phyloP scores from a whole-genome alignment of 768 basidiomycete genomes.

The Collybia nuda region DNA sequence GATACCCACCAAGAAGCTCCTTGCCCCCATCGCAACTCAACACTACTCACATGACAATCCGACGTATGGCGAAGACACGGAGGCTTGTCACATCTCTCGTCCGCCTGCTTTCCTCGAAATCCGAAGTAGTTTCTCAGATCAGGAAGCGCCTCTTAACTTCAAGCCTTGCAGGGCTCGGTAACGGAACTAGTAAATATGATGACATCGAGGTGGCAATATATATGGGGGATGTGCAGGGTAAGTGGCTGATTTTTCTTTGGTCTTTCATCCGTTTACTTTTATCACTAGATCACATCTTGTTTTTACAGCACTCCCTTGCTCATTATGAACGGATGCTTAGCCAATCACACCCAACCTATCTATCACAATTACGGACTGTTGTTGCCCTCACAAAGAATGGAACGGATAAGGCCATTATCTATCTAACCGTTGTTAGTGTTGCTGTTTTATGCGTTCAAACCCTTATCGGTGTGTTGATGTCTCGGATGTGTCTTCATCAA shows the following conservation, averaged over 20 bases:
- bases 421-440: conserved; percentile 66
- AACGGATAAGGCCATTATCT: conserved; percentile 65
- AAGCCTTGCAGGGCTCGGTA: conserved; percentile 31
- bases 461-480: conserved; percentile 45
- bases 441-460: conserved; percentile 66
- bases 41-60: conserved; percentile 50
- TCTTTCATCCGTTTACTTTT: conserved; percentile 7
- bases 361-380: conserved; percentile 70
- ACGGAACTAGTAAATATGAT: conserved; percentile 41
- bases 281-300: conserved; percentile 79
- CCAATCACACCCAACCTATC: conserved; percentile 84
- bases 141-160: conserved; percentile 65
- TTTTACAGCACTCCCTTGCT: conserved; percentile 78
- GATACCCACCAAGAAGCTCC: conserved; percentile 17
- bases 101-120: conserved; percentile 76
- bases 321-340: conserved; percentile 90
- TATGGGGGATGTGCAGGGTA: conserved; percentile 91
- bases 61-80: conserved; percentile 78
- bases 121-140: conserved; percentile 78
- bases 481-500: background rate
- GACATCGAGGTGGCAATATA: conserved; percentile 79
- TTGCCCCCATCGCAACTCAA: conserved; percentile 16
- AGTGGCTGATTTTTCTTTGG: conserved; percentile 9
- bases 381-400: conserved; percentile 59
- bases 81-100: conserved; percentile 77